Evolutionary conservation across 495 filamentous ascomycete genomes (phyloP).

Genomic region (Hypoxylon fuscum): DNA sequence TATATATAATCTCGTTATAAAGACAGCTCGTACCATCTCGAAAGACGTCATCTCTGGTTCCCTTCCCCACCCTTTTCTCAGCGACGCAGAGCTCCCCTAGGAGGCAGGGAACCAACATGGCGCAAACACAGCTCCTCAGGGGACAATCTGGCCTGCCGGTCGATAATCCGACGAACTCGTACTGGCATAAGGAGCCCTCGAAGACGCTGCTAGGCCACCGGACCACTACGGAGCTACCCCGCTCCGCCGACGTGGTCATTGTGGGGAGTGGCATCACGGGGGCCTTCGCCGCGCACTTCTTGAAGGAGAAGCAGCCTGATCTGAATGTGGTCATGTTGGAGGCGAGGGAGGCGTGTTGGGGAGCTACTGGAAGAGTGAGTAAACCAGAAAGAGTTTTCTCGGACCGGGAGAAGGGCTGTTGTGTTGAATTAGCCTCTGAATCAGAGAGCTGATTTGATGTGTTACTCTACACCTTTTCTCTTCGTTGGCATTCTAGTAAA

Average conservation of each 20-base stretch:
- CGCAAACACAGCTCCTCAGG: constrained; percentile 24
- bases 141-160: constrained; percentile 60
- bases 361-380: constrained; percentile 75
- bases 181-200: constrained; percentile 74
- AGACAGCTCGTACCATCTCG: no score
- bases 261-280: constrained; percentile 80
- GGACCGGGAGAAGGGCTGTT: no score
- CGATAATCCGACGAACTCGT: constrained; percentile 68
- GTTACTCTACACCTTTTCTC: no score
- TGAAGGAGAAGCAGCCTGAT: constrained; percentile 51
- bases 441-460: no score
- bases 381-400: no score
- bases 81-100: background rate
- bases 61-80: background rate
- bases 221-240: constrained; percentile 68
- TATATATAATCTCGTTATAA: no score
- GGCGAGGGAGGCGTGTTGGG: constrained; percentile 79
- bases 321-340: constrained; percentile 75
- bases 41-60: background rate
- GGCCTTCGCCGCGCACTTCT: constrained; percentile 68
- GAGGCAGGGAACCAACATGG: constrained; percentile 26
- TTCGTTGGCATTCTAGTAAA: no score
- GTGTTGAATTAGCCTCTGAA: no score
- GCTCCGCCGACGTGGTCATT: constrained; percentile 70
- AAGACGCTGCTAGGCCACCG: constrained; percentile 65